These are phyloP conservation scores for Rhizopogon roseolus DNA, from an alignment of 768 basidiomycete genomes.

Conservation along the genomic window DNA sequence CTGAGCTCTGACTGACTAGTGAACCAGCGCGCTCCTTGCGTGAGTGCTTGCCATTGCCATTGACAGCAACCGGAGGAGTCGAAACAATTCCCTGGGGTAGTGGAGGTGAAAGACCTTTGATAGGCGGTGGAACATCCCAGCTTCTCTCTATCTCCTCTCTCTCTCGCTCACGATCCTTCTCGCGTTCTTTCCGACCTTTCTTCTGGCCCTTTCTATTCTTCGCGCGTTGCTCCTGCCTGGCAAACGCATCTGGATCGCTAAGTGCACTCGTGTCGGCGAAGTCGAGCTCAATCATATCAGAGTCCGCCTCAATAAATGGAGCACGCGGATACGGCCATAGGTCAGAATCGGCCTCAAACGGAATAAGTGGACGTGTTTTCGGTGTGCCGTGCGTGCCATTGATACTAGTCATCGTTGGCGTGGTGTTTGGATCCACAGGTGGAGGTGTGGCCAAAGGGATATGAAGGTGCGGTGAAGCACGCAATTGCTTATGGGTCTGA, in stretches of 20 bases:
- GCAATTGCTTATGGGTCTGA: constrained; percentile 3
- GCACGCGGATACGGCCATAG: constrained; percentile 67
- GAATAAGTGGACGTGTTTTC: constrained; percentile 42
- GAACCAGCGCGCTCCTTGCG: constrained; percentile 7
- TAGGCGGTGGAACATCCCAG: constrained; percentile 49
- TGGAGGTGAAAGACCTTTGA: constrained; percentile 17
- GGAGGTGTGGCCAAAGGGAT: constrained; percentile 1
- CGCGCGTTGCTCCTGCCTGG: constrained; percentile 23
- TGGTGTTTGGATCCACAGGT: neutral
- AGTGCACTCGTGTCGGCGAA: constrained; percentile 70
- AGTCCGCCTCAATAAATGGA: constrained; percentile 35
- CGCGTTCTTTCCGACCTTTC: constrained; percentile 23
- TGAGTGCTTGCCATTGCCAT: constrained; percentile 18
- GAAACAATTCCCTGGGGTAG: neutral
- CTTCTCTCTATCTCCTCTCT: constrained; percentile 51
- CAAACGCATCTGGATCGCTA: constrained; percentile 61
- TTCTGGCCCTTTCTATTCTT: constrained; percentile 17
- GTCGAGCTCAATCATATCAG: constrained; percentile 71
- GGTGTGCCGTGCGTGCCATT: constrained; percentile 9
- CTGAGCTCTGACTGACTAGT: neutral
- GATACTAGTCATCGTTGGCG: constrained; percentile 7
- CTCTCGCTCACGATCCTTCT: constrained; percentile 33
- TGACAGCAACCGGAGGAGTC: constrained; percentile 7
- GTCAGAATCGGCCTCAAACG: constrained; percentile 61
- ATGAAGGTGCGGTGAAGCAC: constrained; percentile 3